Evolutionary conservation across 805 yeast genomes (phyloP).

Genomic region (Wickerhamiella azymoides): DNA sequence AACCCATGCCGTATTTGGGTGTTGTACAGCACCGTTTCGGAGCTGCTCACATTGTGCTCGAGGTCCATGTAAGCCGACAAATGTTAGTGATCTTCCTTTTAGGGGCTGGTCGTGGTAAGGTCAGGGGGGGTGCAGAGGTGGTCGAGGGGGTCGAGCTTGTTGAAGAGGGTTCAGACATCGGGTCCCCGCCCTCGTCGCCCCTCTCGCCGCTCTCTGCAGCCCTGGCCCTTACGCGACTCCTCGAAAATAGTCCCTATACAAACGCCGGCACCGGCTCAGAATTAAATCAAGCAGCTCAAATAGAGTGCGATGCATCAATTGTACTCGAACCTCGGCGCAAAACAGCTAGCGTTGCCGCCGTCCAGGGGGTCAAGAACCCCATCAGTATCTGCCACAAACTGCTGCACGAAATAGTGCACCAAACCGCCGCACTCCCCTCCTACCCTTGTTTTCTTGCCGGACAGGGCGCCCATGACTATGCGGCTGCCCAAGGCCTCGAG

Average conservation of each 20-base stretch:
- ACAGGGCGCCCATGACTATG: slow-evolving; percentile 23
- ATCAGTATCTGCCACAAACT: slow-evolving; percentile 18
- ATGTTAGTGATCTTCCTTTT: slow-evolving; percentile 6
- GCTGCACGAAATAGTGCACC: slow-evolving; percentile 14
- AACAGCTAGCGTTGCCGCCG: slow-evolving; percentile 25
- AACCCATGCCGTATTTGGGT: slow-evolving; percentile 45
- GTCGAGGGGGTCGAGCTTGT: too few species aligned
- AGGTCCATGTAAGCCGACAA: slow-evolving; percentile 3
- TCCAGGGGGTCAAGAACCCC: slow-evolving; percentile 23
- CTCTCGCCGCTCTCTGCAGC: background rate
- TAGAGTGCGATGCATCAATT: slow-evolving; percentile 31
- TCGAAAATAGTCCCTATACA: slow-evolving; percentile 26
- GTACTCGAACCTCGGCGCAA: slow-evolving; percentile 13
- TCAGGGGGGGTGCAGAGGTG: too few species aligned
- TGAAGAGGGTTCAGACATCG: too few species aligned
- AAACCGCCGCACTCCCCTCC: slow-evolving; percentile 9
- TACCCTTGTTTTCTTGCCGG: slow-evolving; percentile 25
- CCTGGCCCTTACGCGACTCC: slow-evolving; percentile 7
- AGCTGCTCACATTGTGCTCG: slow-evolving; percentile 11
- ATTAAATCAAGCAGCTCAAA: slow-evolving; percentile 22
- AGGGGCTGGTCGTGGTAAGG: slow-evolving; percentile 1
- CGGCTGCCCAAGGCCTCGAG: slow-evolving; percentile 13
- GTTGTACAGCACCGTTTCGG: slow-evolving; percentile 19
- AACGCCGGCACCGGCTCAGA: slow-evolving; percentile 32
- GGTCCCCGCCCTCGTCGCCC: too few species aligned